These are phyloP conservation scores for Solanum sitiens DNA, from an alignment of 257 asterid species.

Conservation along the genomic window DNA sequence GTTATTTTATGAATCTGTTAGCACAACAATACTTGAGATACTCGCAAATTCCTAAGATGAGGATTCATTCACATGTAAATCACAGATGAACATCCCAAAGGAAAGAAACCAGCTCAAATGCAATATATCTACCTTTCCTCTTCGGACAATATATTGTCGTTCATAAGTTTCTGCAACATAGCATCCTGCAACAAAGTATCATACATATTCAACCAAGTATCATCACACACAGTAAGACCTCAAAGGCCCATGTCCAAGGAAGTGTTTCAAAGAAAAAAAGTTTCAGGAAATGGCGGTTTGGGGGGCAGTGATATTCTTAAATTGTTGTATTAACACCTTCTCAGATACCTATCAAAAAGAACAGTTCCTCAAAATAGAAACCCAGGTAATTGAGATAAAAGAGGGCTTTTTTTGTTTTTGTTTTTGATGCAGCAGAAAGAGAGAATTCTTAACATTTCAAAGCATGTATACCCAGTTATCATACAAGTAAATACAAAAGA, in stretches of 20 bases:
- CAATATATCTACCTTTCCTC: conserved; percentile 77
- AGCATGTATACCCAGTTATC: neutral
- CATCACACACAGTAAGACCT: neutral
- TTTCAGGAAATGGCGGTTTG: neutral
- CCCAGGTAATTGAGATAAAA: neutral
- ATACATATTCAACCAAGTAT: neutral
- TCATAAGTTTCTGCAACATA: conserved; percentile 72
- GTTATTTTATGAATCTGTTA: neutral
- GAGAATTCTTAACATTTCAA: neutral
- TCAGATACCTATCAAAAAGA: neutral
- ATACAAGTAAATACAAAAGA: neutral
- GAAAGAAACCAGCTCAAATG: neutral
- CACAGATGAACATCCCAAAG: neutral
- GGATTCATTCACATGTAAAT: neutral
- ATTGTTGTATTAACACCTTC: neutral
- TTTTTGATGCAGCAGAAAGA: neutral
- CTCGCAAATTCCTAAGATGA: neutral
- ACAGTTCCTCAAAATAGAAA: neutral
- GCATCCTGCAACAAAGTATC: conserved; percentile 57
- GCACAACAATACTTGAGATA: neutral
- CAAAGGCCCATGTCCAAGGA: neutral
- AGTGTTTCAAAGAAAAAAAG: neutral
- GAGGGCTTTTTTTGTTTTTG: neutral
- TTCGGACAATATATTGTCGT: conserved; percentile 52
- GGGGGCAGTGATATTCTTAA: neutral